Conservation (phyloP, 352 stramenopile genomes). For the Pythium rhizo-oryzae region DNA sequence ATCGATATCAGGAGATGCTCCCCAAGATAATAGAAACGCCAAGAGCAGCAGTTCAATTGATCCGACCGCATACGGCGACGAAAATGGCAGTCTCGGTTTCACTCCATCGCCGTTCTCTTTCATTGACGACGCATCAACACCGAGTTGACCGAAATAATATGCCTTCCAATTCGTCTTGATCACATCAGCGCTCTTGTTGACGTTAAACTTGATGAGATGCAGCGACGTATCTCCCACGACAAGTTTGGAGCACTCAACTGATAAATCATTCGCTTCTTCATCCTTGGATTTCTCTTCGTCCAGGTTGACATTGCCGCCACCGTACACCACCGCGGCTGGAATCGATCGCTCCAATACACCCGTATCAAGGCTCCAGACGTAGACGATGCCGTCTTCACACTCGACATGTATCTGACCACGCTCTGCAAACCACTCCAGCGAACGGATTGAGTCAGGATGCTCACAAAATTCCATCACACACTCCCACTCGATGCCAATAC, state of each 20-base stretch:
- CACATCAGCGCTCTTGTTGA: conserved; percentile 64
- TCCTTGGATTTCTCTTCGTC: neutral
- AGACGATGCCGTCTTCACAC: conserved; percentile 75
- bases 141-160: conserved; percentile 50
- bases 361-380: conserved; percentile 81
- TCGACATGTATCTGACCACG: conserved; percentile 62
- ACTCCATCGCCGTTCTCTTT: conserved; percentile 1
- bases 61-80: conserved; percentile 63
- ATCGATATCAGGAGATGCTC: conserved; percentile 67
- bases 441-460: conserved; percentile 54
- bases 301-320: conserved; percentile 15
- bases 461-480: conserved; percentile 66
- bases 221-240: conserved; percentile 53
- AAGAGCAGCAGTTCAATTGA: conserved; percentile 75
- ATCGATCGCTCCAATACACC: conserved; percentile 71
- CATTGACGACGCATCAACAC: neutral
- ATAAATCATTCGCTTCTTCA: neutral
- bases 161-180: conserved; percentile 73
- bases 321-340: conserved; percentile 54
- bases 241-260: conserved; percentile 57
- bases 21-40: conserved; percentile 80
- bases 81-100: neutral
- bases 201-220: conserved; percentile 67
- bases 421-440: conserved; percentile 66
- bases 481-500: conserved; percentile 49